Base-by-base conservation (phyloP, 2,329 filamentous ascomycete species). In the Trichoderma polysporum region DNA sequence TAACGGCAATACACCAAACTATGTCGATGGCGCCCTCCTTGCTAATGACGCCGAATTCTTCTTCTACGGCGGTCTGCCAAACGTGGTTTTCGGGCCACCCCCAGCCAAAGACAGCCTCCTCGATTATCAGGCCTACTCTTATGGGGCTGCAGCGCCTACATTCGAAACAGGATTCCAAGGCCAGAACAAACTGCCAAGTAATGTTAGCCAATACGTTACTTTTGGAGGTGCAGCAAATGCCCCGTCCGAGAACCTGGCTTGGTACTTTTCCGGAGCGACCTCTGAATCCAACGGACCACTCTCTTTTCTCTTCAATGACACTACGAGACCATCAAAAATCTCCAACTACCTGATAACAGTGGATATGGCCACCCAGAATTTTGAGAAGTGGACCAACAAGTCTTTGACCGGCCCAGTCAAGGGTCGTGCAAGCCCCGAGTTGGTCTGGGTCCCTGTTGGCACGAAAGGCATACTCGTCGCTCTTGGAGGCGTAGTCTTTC, bases 371-470 rank as follows among this genome's bases (percentile, higher is more conserved):
- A 74, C 72, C 0, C 85, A 88, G 74, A 69, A 77, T 4, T 45
- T 73, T 0, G 83, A 85, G 66, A 79, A 71, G 4, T 92, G 89
- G 86, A 76, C 71, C 7, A 91, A 91, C 70, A 69, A 59, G 1
- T 85, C 86, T 0, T 74, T 92, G 2, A 84, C 85, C 0, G 47
- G 71, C 0, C 70, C 74, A 4, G 79, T 90, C 7, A 76, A 79
- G 4, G 84, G 84, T 0, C 84, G 90, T 17, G 87, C 88, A 4
- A 88, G 85, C 70, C 83, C 88, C 0, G 89, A 90, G 67, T 79
- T 90, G 1, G 88, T 90, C 0, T 93, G 90, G 89, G 84, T 97
- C 0, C 93, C 93, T 1, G 91, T 93, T 52, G 91, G 92, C 3
- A 80, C 85, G 17, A 82, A 93, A 71, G 93, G 93, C 1, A 88